Conservation (phyloP, 768 basidiomycete species). For the Leccinum sublutescens region DNA sequence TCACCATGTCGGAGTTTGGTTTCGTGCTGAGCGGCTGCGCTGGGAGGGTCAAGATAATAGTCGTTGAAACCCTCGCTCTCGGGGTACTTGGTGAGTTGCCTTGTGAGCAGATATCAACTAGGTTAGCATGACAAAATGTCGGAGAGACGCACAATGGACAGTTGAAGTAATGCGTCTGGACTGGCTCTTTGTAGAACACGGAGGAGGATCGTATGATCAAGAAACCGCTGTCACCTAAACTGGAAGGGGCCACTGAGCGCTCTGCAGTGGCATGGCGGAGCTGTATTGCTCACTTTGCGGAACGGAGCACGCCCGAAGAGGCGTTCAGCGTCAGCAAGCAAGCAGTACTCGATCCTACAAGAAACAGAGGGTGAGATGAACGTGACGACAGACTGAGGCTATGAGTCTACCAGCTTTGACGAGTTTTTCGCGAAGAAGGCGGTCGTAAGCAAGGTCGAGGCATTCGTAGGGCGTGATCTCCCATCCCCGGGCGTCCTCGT, state of each 20-base stretch:
- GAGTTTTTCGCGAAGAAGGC: slow-evolving; percentile 62
- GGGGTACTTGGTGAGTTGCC: slow-evolving; percentile 38
- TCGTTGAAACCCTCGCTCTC: slow-evolving; percentile 5
- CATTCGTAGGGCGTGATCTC: slow-evolving; percentile 67
- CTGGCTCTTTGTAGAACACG: slow-evolving; percentile 47
- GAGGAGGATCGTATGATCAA: slow-evolving; percentile 67
- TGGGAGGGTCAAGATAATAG: slow-evolving; percentile 37
- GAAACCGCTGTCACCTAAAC: slow-evolving; percentile 80
- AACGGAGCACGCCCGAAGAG: slow-evolving; percentile 68
- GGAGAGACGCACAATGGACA: slow-evolving; percentile 29
- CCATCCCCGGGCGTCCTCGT: slow-evolving; percentile 66
- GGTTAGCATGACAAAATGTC: neutral
- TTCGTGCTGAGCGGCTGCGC: slow-evolving; percentile 44
- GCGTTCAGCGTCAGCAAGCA: slow-evolving; percentile 74
- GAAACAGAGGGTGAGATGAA: slow-evolving; percentile 1
- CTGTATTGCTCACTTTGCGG: slow-evolving; percentile 61
- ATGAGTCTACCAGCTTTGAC: slow-evolving; percentile 48
- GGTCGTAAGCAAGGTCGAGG: slow-evolving; percentile 68
- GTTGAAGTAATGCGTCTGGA: slow-evolving; percentile 35
- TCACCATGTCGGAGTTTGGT: slow-evolving; percentile 52
- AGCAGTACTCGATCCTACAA: slow-evolving; percentile 79
- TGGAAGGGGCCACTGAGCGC: slow-evolving; percentile 27
- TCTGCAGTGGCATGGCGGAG: neutral
- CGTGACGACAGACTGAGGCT: slow-evolving; percentile 16
- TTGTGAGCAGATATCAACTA: slow-evolving; percentile 10